Evolutionary conservation across 1,284 basidiomycete species (phyloP), one percentile per base, ranked within the genome.

Genomic region (Meira miltonrushii): DNA sequence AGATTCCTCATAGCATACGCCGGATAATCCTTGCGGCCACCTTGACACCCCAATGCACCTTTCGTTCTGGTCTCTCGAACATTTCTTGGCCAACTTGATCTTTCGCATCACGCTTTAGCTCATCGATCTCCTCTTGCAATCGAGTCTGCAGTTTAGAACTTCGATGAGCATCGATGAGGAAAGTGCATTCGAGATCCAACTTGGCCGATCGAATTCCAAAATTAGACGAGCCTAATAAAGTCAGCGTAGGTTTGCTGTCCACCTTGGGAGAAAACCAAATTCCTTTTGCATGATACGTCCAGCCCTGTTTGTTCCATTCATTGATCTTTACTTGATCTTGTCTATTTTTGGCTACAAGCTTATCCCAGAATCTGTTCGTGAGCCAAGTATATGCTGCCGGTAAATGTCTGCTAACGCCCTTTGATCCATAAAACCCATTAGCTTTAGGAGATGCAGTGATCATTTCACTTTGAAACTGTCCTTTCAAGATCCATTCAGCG

Each of bases 231-330:
- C 94, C 95, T 75, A 98, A 88, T 53, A 97, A 84, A 0, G 93
- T 94, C 48, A 67, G 56, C 3, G 54, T 62, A 0, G 72, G 74
- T 3, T 46, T 50, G 56, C 50, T 63, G 4, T 57, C 49, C 19
- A 61, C 25, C 10, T 59, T 46, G 1, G 69, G 85, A 1, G 88
- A 87, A n/a, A 92, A 77, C 91, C 91, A 93, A 47, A 93, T 85
- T 41, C 91, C 94, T 84, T 97, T 98, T 37, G 92, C 90, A 74
- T 99, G 94, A 80, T 98, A 99, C 0, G 94, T 98, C 95, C 95
- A 99, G 0, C 88, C 90, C n/a, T 83, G 80, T 65, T 84, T 85
- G 72, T 86, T 84, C 94, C 94, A 97, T 79, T 97, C 92, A 60
- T 82, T 83, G 1, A 59, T 48, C 11, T 19, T 33, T 9, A 37